phyloP scores from a whole-genome alignment of 2,329 filamentous ascomycete species.

The Zelopaecilomyces penicillatus region DNA sequence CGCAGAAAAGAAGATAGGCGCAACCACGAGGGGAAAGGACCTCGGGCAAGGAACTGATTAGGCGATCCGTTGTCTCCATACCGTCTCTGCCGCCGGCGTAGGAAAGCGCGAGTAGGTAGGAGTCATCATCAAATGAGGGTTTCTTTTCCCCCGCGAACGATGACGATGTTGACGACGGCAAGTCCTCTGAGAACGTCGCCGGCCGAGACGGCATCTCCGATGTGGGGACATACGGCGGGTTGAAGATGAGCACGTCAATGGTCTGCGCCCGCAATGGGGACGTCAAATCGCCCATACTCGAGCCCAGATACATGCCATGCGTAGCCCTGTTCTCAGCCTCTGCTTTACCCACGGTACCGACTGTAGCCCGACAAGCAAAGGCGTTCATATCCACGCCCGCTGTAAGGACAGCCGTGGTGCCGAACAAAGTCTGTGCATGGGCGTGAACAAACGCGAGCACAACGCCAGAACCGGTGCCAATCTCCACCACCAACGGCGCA shows the following conservation, averaged over 20 bases:
- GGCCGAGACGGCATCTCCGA: conserved; percentile 56
- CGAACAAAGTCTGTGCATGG: conserved; percentile 65
- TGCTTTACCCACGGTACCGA: conserved; percentile 54
- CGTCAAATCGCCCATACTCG: conserved; percentile 62
- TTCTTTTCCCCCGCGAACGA: conserved; percentile 13
- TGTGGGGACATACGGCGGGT: conserved; percentile 93
- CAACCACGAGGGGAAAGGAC: conserved; percentile 61
- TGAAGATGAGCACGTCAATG: conserved; percentile 87
- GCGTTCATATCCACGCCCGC: conserved; percentile 78
- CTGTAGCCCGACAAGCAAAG: conserved; percentile 71
- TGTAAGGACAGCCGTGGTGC: conserved; percentile 59
- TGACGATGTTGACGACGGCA: conserved; percentile 10
- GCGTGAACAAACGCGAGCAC: conserved; percentile 83
- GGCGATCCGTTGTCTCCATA: conserved; percentile 83
- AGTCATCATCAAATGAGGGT: conserved; percentile 66
- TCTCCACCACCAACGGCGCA: conserved; percentile 59
- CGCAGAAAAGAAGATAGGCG: conserved; percentile 83
- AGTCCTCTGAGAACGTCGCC: conserved; percentile 17
- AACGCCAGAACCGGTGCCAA: conserved; percentile 87
- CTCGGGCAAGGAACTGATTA: conserved; percentile 61
- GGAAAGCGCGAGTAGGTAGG: conserved; percentile 71
- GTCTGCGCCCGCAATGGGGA: conserved; percentile 45
- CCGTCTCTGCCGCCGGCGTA: conserved; percentile 86
- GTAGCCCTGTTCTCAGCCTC: conserved; percentile 22
- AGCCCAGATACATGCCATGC: conserved; percentile 52